Conservation (phyloP, 2,329 filamentous ascomycete genomes). For the Calonectria naviculata region DNA sequence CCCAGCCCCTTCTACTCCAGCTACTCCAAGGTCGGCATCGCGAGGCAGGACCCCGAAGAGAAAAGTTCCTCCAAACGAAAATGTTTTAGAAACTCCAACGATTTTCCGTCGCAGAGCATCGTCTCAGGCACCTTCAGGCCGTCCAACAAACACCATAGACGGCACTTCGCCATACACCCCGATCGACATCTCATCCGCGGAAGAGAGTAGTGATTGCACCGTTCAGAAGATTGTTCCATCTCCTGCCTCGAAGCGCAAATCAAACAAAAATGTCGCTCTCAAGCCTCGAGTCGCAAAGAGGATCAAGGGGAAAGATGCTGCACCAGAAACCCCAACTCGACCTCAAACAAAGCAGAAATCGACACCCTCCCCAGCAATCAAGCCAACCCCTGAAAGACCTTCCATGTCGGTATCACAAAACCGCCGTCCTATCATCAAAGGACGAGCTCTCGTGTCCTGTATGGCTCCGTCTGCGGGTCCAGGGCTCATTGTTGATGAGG, state of each 20-base stretch:
- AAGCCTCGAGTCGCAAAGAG: constrained; percentile 22
- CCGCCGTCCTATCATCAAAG: not conserved
- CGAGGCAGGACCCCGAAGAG: constrained; percentile 5
- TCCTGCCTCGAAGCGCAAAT: constrained; percentile 18
- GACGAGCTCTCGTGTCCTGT: too few relatives aligned
- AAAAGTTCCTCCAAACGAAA: not conserved
- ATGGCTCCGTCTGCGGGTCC: not conserved
- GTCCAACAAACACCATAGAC: constrained; percentile 3
- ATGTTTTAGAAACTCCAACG: constrained; percentile 12
- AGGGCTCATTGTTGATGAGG: not conserved
- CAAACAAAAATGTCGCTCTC: not conserved
- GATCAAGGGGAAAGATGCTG: not conserved
- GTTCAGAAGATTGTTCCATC: constrained; percentile 16
- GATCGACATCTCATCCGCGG: constrained; percentile 32
- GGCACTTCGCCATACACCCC: constrained; percentile 30
- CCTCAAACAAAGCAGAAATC: not conserved
- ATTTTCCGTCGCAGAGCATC: not conserved
- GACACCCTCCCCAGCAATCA: not conserved
- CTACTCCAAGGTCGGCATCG: not conserved
- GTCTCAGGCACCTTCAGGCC: not conserved
- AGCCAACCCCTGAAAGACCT: not conserved
- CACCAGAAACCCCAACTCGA: not conserved
- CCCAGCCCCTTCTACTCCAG: constrained; percentile 11
- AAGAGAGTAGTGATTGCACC: constrained; percentile 5
- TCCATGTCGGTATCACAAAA: not conserved